These are phyloP conservation scores for Suillus discolor DNA, from an alignment of 768 basidiomycete species.

Conservation along the genomic window DNA sequence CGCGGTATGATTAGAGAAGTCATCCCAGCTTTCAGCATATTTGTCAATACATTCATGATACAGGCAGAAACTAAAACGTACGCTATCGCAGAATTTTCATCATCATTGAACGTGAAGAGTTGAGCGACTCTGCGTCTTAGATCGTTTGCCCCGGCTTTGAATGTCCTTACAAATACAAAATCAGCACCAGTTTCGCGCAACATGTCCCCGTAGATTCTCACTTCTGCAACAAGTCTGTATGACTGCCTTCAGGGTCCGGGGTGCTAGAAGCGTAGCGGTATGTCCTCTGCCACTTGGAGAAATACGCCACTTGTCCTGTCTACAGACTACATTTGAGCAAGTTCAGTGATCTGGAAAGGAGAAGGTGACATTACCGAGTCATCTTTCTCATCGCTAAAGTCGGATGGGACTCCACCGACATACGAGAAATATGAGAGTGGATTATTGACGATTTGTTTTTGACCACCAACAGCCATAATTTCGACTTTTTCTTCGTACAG, in stretches of 20 bases:
- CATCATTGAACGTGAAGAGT: constrained; percentile 22
- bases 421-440: constrained; percentile 22
- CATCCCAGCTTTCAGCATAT: constrained; percentile 25
- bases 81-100: constrained; percentile 16
- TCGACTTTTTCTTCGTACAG: constrained; percentile 19
- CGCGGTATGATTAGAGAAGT: constrained; percentile 28
- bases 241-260: constrained; percentile 16
- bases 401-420: constrained; percentile 18
- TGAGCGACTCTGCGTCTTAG: constrained; percentile 21
- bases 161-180: constrained; percentile 9
- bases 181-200: neutral
- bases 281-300: constrained; percentile 21
- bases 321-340: constrained; percentile 2
- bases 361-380: constrained; percentile 8
- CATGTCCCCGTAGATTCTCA: constrained; percentile 5
- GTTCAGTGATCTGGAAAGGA: neutral
- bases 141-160: constrained; percentile 19
- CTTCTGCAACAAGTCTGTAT: constrained; percentile 17
- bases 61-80: neutral
- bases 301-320: constrained; percentile 19
- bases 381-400: constrained; percentile 19
- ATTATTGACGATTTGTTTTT: constrained; percentile 17
- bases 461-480: constrained; percentile 11
- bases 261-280: constrained; percentile 21
- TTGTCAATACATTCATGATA: neutral